Evolutionary conservation across 805 yeast genomes (phyloP).

Genomic region (Lipomyces yamanashiensis): DNA sequence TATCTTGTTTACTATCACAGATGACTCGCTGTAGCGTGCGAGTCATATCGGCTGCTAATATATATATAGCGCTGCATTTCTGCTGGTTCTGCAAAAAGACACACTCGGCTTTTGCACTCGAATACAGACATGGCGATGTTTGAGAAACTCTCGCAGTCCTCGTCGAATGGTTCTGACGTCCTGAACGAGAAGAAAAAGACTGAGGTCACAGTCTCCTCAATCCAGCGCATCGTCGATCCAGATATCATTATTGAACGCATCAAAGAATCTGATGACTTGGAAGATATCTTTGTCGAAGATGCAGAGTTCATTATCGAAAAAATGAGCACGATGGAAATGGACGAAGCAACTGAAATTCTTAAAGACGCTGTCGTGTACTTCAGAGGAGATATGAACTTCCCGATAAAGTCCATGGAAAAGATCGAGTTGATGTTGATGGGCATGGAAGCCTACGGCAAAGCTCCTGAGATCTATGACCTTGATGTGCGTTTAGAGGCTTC

Average conservation of each 20-base stretch:
- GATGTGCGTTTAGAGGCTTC: conserved; percentile 53
- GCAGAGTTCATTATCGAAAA: conserved; percentile 23
- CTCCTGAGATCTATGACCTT: conserved; percentile 33
- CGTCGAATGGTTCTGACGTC: too few relatives aligned
- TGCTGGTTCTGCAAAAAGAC: too few relatives aligned
- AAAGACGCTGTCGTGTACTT: conserved; percentile 48
- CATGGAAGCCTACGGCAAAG: conserved; percentile 22
- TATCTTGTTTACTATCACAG: too few relatives aligned
- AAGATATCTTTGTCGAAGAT: conserved; percentile 23
- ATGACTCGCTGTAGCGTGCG: too few relatives aligned
- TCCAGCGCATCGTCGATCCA: conserved; percentile 21
- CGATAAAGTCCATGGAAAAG: conserved; percentile 46
- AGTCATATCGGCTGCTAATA: too few relatives aligned
- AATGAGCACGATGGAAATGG: conserved; percentile 1
- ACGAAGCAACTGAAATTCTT: conserved; percentile 48
- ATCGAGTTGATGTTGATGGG: conserved; percentile 36
- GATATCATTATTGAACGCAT: conserved; percentile 19
- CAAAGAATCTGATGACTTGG: conserved; percentile 19
- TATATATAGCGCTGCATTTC: too few relatives aligned
- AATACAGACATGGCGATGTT: too few relatives aligned
- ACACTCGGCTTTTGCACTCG: too few relatives aligned
- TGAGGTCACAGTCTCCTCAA: background rate
- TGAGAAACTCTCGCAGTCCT: too few relatives aligned
- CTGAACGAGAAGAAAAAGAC: background rate
- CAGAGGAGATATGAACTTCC: conserved; percentile 53